Base-by-base conservation (phyloP, 768 basidiomycete genomes). In the Pluteus cervinus region DNA sequence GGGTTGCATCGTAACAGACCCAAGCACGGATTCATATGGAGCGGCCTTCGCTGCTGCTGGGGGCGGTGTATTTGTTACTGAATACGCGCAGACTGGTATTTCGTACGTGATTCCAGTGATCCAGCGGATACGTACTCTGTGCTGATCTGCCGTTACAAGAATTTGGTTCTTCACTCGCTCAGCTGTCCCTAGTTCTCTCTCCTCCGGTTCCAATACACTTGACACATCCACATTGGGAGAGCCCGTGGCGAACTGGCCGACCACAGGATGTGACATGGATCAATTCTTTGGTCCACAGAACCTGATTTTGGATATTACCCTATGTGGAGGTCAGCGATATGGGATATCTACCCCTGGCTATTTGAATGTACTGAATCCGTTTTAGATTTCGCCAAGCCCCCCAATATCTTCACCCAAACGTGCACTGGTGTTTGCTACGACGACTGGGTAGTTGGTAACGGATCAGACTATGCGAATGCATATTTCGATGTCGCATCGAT, bases 1-100 rank as follows among this genome's bases (percentile, higher is more conserved):
- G 25, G 87, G 87, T 3, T 90, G 87, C 50, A 65, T 76, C 21
- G 69, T 79, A 16, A 60, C 63, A 12, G 75, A 81, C 45, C 69
- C 76, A 0, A 69, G 63, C 20, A 50, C 70, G 1, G 57, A 59
- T 3, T 79, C 76, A 11, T 88, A 80, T 43, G 86, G 86, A 12
- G 63, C 68, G 9, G 76, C 62, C 2, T 89, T 90, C 50, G 79
- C 80, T 1, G 56, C 60, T 3, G 69, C 66, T 2, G 75, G 76
- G 7, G 87, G 88, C 20, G 88, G 88, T 10, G 71, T 85, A 8
- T 89, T 73, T 44, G 77, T 85, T 14, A 83, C 85, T 1, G 83
- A 87, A 53, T 77, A 79, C 41, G 80, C 83, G 1, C 55, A 66
- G 16, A 65, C 58, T 26, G 83, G 80, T 7, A 76, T 87, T 22